phyloP scores from a whole-genome alignment of 2,329 filamentous ascomycete genomes.

The Penicillium crustosum region DNA sequence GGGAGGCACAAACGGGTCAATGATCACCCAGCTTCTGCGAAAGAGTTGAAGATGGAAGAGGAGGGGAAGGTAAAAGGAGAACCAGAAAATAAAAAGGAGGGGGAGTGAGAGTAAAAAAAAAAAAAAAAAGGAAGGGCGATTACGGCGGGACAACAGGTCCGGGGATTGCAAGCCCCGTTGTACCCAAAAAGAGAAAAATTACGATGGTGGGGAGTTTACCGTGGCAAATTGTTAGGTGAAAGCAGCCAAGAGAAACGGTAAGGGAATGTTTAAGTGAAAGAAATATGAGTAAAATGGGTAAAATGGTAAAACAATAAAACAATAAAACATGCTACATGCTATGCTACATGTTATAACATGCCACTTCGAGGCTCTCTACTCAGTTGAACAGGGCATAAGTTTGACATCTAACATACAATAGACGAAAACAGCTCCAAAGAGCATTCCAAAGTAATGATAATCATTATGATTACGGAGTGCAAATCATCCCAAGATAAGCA shows the following conservation, averaged over 20 bases:
- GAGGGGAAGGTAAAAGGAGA: conserved; percentile 6
- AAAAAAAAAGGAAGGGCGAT: conserved; percentile 14
- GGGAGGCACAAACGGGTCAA: conserved; percentile 14
- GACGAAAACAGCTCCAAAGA: conserved; percentile 4
- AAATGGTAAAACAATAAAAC: background rate
- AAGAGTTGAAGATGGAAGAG: conserved; percentile 7
- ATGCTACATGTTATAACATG: background rate
- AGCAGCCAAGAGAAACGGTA: conserved; percentile 12
- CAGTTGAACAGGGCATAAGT: background rate
- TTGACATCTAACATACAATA: background rate
- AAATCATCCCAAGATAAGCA: conserved; percentile 34
- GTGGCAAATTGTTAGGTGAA: conserved; percentile 18
- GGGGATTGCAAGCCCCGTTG: conserved; percentile 23
- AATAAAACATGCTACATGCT: background rate
- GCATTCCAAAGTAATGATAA: conserved; percentile 20
- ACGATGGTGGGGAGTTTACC: conserved; percentile 22
- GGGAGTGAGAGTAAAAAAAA: background rate
- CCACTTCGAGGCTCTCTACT: too few species aligned
- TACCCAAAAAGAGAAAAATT: conserved; percentile 25
- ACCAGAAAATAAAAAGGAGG: conserved; percentile 13
- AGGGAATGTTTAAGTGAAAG: background rate
- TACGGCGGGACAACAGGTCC: conserved; percentile 25
- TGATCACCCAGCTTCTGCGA: conserved; percentile 25
- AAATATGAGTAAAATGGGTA: background rate
- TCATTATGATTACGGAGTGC: conserved; percentile 25